Conservation (phyloP, 2,329 filamentous ascomycete genomes). For the Metarhizium humberi region DNA sequence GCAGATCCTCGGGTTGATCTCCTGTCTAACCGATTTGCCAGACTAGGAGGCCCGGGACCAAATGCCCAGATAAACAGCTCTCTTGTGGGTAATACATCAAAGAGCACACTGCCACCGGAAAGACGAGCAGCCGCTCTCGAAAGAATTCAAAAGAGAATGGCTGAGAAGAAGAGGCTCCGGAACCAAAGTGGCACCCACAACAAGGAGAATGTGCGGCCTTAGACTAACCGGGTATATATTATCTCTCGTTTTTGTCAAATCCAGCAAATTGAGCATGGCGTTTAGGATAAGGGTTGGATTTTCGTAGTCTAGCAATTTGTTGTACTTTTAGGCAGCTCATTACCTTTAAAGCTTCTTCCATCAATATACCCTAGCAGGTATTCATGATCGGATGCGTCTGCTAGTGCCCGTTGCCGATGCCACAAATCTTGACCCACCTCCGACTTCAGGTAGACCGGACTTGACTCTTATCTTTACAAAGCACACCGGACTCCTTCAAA, state of each 20-base stretch:
- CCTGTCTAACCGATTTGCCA: constrained; percentile 34
- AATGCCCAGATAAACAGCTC: constrained; percentile 17
- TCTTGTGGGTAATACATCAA: constrained; percentile 28
- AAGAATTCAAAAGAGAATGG: constrained; percentile 42
- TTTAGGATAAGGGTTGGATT: constrained; percentile 8
- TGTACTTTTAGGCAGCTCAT: not conserved
- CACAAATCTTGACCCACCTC: not conserved
- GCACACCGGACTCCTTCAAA: constrained; percentile 8
- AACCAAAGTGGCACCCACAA: constrained; percentile 22
- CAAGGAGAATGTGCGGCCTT: constrained; percentile 44
- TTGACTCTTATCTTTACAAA: not conserved
- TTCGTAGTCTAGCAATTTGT: not conserved
- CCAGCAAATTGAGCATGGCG: constrained; percentile 15
- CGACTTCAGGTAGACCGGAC: not conserved
- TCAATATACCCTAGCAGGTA: not conserved
- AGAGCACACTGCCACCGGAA: constrained; percentile 37
- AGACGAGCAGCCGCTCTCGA: constrained; percentile 45
- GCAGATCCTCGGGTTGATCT: constrained; percentile 33
- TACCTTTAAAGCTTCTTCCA: not conserved
- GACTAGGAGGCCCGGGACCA: constrained; percentile 30
- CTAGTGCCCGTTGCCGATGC: not conserved
- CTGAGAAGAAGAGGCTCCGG: constrained; percentile 35
- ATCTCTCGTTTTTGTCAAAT: not conserved
- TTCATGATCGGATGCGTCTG: not conserved
- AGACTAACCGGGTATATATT: not conserved